phyloP scores from a whole-genome alignment of 2,329 filamentous ascomycete species.

The Ciborinia camelliae region DNA sequence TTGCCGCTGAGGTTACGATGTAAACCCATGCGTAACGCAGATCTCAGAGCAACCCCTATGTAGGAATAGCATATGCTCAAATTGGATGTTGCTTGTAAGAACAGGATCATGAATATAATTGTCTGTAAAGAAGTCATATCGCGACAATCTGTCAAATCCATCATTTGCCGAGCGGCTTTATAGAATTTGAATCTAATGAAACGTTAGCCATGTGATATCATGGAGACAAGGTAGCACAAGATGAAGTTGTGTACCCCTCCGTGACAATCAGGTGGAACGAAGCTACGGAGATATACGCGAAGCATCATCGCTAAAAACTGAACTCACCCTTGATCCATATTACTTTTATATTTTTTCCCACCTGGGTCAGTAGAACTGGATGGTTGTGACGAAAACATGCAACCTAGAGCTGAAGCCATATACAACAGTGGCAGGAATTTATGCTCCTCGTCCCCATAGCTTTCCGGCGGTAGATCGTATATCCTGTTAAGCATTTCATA shows the following conservation, averaged over 20 bases:
- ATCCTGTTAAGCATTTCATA: conserved; percentile 72
- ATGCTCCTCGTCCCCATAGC: conserved; percentile 61
- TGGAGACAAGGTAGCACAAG: not conserved
- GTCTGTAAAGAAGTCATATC: conserved; percentile 73
- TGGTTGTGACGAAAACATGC: conserved; percentile 62
- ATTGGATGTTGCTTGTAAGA: conserved; percentile 75
- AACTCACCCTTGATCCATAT: conserved; percentile 55
- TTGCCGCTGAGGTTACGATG: conserved; percentile 67
- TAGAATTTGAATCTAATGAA: conserved; percentile 68
- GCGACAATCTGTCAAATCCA: conserved; percentile 67
- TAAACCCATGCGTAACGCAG: conserved; percentile 72
- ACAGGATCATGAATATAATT: conserved; percentile 75
- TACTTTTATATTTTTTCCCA: conserved; percentile 48
- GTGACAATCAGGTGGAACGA: not conserved
- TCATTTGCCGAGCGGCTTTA: conserved; percentile 60
- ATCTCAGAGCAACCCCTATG: conserved; percentile 72
- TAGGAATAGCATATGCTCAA: conserved; percentile 78
- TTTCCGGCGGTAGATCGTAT: conserved; percentile 65
- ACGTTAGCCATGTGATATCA: conserved; percentile 16
- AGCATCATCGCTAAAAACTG: not conserved
- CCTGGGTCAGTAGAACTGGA: conserved; percentile 46
- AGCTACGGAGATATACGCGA: not conserved
- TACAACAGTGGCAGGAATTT: conserved; percentile 69
- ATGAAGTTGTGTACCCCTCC: not conserved
- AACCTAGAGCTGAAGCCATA: conserved; percentile 67